phyloP scores from a whole-genome alignment of 164 flowering plant species.

The Houttuynia cordata region DNA sequence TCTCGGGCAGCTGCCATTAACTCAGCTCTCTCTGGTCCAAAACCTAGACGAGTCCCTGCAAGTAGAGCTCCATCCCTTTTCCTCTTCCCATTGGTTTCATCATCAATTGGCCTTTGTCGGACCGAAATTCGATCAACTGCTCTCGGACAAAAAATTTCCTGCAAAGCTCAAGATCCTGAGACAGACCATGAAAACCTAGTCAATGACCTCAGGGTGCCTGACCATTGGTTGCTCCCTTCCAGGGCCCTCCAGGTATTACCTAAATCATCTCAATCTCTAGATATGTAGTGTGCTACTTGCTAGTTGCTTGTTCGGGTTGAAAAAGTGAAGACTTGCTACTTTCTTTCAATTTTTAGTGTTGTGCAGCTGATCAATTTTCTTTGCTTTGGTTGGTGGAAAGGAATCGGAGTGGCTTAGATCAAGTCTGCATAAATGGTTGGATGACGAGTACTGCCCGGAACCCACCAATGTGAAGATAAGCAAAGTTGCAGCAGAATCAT shows the following conservation, averaged over 20 bases:
- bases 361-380: neutral
- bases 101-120: neutral
- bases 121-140: neutral
- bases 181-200: constrained; percentile 23
- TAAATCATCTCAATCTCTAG: neutral
- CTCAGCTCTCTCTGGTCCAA: neutral
- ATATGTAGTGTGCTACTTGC: neutral
- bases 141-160: neutral
- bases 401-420: constrained; percentile 91
- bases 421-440: constrained; percentile 89
- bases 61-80: neutral
- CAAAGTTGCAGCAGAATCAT: constrained; percentile 63
- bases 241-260: constrained; percentile 54
- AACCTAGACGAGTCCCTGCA: neutral
- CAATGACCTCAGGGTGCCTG: constrained; percentile 57
- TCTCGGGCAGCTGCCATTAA: neutral
- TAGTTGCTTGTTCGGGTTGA: neutral
- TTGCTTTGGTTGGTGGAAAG: constrained; percentile 22
- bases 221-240: constrained; percentile 60
- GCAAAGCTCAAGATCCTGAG: constrained; percentile 10
- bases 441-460: constrained; percentile 94
- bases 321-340: neutral
- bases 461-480: constrained; percentile 75
- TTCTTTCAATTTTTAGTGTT: neutral
- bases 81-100: neutral